Percentiles rank a stretch among this genome's conserved stretches.
Evolutionary conservation across 2,329 filamentous ascomycete genomes (phyloP).

Genomic region (Hypomyces rosellus): DNA sequence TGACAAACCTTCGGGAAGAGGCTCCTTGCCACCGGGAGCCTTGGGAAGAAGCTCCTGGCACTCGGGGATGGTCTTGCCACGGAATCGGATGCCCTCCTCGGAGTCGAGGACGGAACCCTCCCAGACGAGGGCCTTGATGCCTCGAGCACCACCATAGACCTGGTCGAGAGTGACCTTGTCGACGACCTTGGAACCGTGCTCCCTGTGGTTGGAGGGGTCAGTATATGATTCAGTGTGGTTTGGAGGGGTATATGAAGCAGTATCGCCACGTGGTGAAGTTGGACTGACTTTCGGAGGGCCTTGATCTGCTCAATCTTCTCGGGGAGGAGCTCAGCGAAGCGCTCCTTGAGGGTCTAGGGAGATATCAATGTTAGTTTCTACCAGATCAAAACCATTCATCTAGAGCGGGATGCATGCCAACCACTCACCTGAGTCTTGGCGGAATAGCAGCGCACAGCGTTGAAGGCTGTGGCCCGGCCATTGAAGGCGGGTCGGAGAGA

Average conservation of each 20-base stretch:
- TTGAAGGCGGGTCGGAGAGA: constrained; percentile 63
- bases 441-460: constrained; percentile 83
- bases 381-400: background rate
- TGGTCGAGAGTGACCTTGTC: constrained; percentile 99
- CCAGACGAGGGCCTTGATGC: constrained; percentile 98
- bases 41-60: constrained; percentile 97
- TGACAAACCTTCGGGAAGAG: constrained; percentile 77
- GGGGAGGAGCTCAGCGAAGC: constrained; percentile 91
- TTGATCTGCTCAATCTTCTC: constrained; percentile 99
- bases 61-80: constrained; percentile 98
- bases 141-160: constrained; percentile 97
- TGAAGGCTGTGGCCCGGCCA: constrained; percentile 67
- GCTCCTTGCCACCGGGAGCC: constrained; percentile 93
- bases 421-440: constrained; percentile 75
- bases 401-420: background rate
- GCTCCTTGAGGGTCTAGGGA: constrained; percentile 86
- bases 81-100: constrained; percentile 99
- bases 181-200: constrained; percentile 89
- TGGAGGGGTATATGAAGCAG: constrained; percentile 9
- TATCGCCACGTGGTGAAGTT: background rate
- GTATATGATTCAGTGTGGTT: constrained; percentile 7
- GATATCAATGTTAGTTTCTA: constrained; percentile 11
- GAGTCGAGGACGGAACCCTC: constrained; percentile 97
- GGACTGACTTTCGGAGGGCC: constrained; percentile 82
- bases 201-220: constrained; percentile 47